A percentile compares a stretch with the other conserved stretches of the same genome.
Evolutionary conservation across 73 alveolate species (phyloP).

Genomic region (Paramecium biaurelia): DNA sequence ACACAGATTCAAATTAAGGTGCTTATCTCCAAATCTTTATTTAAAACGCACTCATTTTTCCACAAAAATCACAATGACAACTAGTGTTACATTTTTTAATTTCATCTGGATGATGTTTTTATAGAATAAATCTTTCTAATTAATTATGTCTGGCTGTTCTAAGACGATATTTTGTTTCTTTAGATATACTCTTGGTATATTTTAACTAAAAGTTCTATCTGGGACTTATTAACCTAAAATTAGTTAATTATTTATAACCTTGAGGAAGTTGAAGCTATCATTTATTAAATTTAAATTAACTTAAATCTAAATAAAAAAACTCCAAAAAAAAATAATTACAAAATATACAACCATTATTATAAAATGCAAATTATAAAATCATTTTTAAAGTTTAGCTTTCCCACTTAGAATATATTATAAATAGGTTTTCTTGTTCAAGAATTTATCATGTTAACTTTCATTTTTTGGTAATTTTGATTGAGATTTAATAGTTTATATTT

Average conservation of each 20-base stretch:
- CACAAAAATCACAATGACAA: conserved; percentile 18
- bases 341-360: neutral
- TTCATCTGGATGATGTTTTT: neutral
- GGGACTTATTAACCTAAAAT: neutral
- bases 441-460: conserved; percentile 28
- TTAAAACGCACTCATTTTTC: conserved; percentile 5
- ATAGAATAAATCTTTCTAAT: neutral
- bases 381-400: conserved; percentile 21
- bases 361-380: neutral
- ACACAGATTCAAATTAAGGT: neutral
- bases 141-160: neutral
- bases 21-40: neutral
- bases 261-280: neutral
- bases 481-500: neutral
- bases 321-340: neutral
- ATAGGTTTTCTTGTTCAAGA: conserved; percentile 13
- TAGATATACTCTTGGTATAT: neutral
- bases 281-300: neutral
- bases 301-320: neutral
- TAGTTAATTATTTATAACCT: neutral
- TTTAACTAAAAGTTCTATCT: neutral
- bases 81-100: neutral
- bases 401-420: conserved; percentile 44
- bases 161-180: neutral
- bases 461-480: neutral